Percentiles rank a stretch among this genome's conserved stretches.
phyloP scores from a whole-genome alignment of 805 yeast species.

The Candida adriatica region DNA sequence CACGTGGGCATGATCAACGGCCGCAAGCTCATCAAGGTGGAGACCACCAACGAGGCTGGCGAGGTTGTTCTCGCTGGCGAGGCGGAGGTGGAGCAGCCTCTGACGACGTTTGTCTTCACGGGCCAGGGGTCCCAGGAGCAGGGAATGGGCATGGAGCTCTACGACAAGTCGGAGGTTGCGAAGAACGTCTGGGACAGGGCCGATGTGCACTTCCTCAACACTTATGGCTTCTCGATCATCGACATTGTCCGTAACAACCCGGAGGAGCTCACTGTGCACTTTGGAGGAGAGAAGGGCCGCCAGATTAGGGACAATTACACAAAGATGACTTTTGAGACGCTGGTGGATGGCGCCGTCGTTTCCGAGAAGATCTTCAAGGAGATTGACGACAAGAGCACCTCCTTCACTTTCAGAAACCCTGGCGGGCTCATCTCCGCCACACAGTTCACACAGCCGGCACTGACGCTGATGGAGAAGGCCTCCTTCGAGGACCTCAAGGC shows the following conservation, averaged over 20 bases:
- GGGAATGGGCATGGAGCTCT: slow-evolving; percentile 99
- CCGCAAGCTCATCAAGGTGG: slow-evolving; percentile 92
- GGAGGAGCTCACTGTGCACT: slow-evolving; percentile 88
- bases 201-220: slow-evolving; percentile 82
- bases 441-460: slow-evolving; percentile 98
- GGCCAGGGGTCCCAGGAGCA: slow-evolving; percentile 99
- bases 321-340: slow-evolving; percentile 95
- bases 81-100: slow-evolving; percentile 98
- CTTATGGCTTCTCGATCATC: slow-evolving; percentile 95
- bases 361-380: slow-evolving; percentile 95
- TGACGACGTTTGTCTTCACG: slow-evolving; percentile 92
- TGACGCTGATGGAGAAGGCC: slow-evolving; percentile 98
- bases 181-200: slow-evolving; percentile 97
- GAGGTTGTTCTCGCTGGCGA: slow-evolving; percentile 84
- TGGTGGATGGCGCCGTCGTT: slow-evolving; percentile 74
- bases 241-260: slow-evolving; percentile 96
- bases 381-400: slow-evolving; percentile 73
- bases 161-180: slow-evolving; percentile 86
- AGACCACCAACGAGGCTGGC: slow-evolving; percentile 76
- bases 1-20: slow-evolving; percentile 99
- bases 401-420: slow-evolving; percentile 85
- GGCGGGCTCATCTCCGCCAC: slow-evolving; percentile 96
- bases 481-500: slow-evolving; percentile 95
- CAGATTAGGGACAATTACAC: slow-evolving; percentile 90
- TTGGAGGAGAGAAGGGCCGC: slow-evolving; percentile 98